Evolutionary conservation across 1,284 basidiomycete species (phyloP), one percentile per base, ranked within the genome.

Genomic region (Moesziomyces sp.): DNA sequence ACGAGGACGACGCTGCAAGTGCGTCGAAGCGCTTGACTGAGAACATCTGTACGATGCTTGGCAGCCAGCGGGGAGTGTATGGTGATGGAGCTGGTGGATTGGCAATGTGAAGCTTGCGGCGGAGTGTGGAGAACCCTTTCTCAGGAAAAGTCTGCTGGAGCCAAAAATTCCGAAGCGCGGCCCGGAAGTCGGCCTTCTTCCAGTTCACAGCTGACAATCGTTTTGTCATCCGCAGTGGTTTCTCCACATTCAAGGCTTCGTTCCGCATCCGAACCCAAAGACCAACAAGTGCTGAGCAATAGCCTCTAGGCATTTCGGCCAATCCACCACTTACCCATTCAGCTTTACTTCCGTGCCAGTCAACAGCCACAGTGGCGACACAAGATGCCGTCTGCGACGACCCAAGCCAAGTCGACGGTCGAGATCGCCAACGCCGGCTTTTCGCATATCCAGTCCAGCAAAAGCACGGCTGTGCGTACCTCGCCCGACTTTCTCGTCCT

Each of bases 401-500:
- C 58, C 7, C 65, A 64, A 42, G 52, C 57, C 52, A 67, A 66
- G 57, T 69, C 69, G 52, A 73, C 65, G 19, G 68, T 61, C 45
- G 61, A 74, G 19, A 58, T 76, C 23, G 63, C 65, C 60, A 70
- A 65, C 38, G 65, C 71, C 5, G 66, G 66, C 52, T 77, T 74
- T 44, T 61, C 69, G 10, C 69, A 76, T 51, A 64, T 77, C 23
- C 67, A 61, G 23, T 54, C 61, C 8, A 56, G 46, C 33, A 63
- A 63, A 23, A 61, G 52, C 38, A 61, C 50, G 38, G 49, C 44
- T 10, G 56, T 33, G 1, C 63, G 57, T 23, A 57, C 58, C 21
- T 62, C 71, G 13, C 74, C 79, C 26, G 79, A 81, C 69, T 80
- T 82, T 46, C 76, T 82, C n/a, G 76, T 76, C 9, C 58, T 83